Evolutionary conservation across 331 rosid species (phyloP).

Genomic region (Rosa hybrid): DNA sequence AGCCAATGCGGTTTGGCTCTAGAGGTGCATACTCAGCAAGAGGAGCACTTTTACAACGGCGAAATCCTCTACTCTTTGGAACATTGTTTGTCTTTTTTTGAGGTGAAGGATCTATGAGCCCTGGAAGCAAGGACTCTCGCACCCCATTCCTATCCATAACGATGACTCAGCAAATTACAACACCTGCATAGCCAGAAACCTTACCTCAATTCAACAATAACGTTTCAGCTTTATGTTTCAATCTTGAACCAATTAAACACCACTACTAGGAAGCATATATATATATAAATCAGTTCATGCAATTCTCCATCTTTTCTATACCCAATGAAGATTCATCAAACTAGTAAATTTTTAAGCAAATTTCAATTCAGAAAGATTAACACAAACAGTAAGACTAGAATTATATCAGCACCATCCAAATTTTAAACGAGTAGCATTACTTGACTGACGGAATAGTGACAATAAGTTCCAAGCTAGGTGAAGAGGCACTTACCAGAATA

Average conservation of each 20-base stretch:
- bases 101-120: constrained; percentile 20
- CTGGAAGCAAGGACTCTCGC: constrained; percentile 48
- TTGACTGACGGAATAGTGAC: too few relatives aligned
- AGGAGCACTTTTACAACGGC: constrained; percentile 69
- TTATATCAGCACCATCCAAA: neutral
- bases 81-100: constrained; percentile 24
- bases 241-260: neutral
- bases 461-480: too few relatives aligned
- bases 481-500: too few relatives aligned
- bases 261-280: neutral
- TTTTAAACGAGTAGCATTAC: too few relatives aligned
- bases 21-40: constrained; percentile 21
- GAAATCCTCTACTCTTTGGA: constrained; percentile 44
- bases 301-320: neutral
- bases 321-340: neutral
- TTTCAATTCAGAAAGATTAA: neutral
- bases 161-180: constrained; percentile 20
- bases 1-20: constrained; percentile 5
- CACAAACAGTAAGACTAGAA: neutral
- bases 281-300: neutral
- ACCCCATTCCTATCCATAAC: constrained; percentile 52
- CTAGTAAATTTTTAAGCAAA: neutral
- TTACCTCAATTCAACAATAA: constrained; percentile 9
- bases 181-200: constrained; percentile 34
- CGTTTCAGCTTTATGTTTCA: constrained; percentile 10